A percentile compares a stretch with the other conserved stretches of the same genome.
Evolutionary conservation across 2,329 filamentous ascomycete species (phyloP).

Genomic region (Stachybotrys chartarum): DNA sequence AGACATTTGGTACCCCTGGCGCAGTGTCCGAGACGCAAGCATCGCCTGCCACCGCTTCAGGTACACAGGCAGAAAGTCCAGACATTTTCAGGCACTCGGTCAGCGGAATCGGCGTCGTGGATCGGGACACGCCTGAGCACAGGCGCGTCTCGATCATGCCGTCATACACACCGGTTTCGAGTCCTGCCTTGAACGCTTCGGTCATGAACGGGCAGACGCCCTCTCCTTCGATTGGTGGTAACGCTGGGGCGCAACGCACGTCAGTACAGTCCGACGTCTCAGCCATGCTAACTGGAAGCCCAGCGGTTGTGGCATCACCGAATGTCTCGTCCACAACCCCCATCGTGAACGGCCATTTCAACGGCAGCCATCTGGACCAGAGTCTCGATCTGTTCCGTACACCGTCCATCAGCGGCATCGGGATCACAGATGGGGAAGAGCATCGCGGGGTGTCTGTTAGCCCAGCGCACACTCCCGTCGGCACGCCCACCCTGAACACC

Average conservation of each 20-base stretch:
- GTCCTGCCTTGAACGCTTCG: too few species aligned
- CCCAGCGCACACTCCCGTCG: not conserved
- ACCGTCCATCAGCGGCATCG: slow-evolving; percentile 1
- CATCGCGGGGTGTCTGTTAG: not conserved
- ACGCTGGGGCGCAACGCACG: too few species aligned
- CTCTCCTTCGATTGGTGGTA: too few species aligned
- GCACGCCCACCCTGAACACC: slow-evolving; percentile 6
- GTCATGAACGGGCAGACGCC: too few species aligned
- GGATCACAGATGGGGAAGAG: not conserved
- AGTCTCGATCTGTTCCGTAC: slow-evolving; percentile 1
- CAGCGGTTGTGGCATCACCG: too few species aligned
- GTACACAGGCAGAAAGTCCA: not conserved
- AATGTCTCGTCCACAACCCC: not conserved
- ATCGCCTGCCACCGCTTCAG: not conserved
- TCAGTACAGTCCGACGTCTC: too few species aligned
- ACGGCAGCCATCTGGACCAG: not conserved
- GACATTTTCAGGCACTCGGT: not conserved
- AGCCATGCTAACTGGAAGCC: too few species aligned
- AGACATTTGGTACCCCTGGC: too few species aligned
- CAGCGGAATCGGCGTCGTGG: not conserved
- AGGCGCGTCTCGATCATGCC: not conserved
- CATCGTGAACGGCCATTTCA: not conserved
- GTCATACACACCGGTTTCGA: not conserved
- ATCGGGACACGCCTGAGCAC: not conserved
- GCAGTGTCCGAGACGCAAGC: too few species aligned